Evolutionary conservation across 140 eudicot species (phyloP).

Genomic region (Oenanthe javanica): DNA sequence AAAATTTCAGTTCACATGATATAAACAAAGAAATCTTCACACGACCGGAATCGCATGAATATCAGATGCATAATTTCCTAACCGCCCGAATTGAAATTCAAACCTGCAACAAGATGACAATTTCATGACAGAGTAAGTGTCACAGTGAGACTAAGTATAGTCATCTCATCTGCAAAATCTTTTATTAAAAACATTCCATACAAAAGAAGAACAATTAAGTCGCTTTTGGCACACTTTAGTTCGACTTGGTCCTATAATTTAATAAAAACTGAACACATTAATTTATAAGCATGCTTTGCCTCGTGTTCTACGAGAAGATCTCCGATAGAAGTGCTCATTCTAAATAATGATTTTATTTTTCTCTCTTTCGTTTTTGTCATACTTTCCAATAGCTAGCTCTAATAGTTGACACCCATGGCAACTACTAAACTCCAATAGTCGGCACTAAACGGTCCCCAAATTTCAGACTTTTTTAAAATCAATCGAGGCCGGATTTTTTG

Average conservation of each 20-base stretch:
- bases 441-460: too few relatives aligned
- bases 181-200: background rate
- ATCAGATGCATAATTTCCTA: slow-evolving; percentile 58
- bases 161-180: background rate
- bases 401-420: too few relatives aligned
- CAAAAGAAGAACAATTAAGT: background rate
- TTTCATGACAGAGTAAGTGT: background rate
- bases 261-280: background rate
- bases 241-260: too few relatives aligned
- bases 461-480: too few relatives aligned
- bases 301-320: slow-evolving; percentile 30
- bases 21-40: slow-evolving; percentile 35
- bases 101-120: slow-evolving; percentile 39
- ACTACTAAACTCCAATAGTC: too few relatives aligned
- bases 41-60: slow-evolving; percentile 74
- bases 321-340: too few relatives aligned
- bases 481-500: too few relatives aligned
- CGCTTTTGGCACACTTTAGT: background rate
- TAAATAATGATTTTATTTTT: too few relatives aligned
- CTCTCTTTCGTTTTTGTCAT: too few relatives aligned
- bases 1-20: slow-evolving; percentile 2
- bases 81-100: slow-evolving; percentile 38
- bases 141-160: background rate
- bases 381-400: too few relatives aligned
- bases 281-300: background rate